Percentiles rank a stretch among this genome's conserved stretches.
Evolutionary conservation across 495 filamentous ascomycete genomes (phyloP).

Genomic region (Tetracladium marchalianum): DNA sequence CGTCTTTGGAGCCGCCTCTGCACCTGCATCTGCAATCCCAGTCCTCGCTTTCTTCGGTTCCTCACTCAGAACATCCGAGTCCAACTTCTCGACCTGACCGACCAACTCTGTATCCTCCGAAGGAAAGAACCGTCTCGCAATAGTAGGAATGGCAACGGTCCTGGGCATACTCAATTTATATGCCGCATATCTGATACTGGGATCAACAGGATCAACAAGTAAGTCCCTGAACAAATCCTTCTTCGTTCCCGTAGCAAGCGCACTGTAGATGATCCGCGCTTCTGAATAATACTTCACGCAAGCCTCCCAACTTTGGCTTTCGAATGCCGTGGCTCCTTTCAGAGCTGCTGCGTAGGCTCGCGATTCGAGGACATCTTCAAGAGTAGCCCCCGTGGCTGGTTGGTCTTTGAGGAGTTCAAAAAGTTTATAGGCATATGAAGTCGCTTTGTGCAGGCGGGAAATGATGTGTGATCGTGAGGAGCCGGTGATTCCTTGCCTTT

Average conservation of each 20-base stretch:
- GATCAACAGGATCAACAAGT: conserved; percentile 76
- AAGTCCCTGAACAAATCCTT: conserved; percentile 77
- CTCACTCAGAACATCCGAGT: conserved; percentile 59
- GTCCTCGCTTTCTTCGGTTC: conserved; percentile 43
- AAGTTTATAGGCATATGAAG: conserved; percentile 57
- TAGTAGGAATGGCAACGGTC: conserved; percentile 65
- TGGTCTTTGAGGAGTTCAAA: conserved; percentile 52
- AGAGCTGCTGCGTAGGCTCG: conserved; percentile 72
- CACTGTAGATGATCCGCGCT: conserved; percentile 72
- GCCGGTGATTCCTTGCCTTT: conserved; percentile 67
- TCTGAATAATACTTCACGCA: conserved; percentile 68
- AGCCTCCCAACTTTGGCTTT: conserved; percentile 76
- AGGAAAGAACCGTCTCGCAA: conserved; percentile 69
- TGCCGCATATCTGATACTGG: conserved; percentile 86
- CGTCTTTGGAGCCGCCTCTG: conserved; percentile 50
- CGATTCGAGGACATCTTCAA: conserved; percentile 73
- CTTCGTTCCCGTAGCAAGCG: conserved; percentile 47
- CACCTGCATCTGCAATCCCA: conserved; percentile 38
- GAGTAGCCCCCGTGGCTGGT: conserved; percentile 47
- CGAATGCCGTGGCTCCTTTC: conserved; percentile 65
- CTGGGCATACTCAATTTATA: conserved; percentile 82
- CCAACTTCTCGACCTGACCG: conserved; percentile 56
- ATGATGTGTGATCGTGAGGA: conserved; percentile 77
- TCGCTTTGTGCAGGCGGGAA: conserved; percentile 74
- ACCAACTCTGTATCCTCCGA: conserved; percentile 51